Evolutionary conservation across 2,329 filamentous ascomycete species (phyloP).

Genomic region (Colletotrichum aenigma): DNA sequence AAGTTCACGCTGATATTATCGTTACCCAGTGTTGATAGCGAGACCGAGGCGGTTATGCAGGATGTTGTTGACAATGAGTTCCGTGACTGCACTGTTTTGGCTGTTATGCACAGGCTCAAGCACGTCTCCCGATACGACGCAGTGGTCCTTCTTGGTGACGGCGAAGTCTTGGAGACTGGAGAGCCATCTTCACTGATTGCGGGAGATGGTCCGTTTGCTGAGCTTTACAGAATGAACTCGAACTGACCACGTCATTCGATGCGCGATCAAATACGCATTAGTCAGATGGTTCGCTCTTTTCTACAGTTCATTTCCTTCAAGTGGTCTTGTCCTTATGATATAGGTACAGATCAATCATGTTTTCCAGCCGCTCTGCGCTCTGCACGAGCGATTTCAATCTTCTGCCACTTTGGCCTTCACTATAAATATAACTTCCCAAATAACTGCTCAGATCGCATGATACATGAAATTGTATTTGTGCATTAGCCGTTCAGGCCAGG

Average conservation of each 20-base stretch:
- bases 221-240: background rate
- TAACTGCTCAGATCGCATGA: too few species aligned
- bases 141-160: conserved; percentile 20
- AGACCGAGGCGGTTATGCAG: conserved; percentile 27
- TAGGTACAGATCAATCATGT: too few species aligned
- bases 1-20: background rate
- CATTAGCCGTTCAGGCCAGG: too few species aligned
- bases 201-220: background rate
- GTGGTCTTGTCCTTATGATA: too few species aligned
- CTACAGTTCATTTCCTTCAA: background rate
- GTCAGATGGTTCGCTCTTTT: background rate
- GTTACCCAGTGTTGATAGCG: conserved; percentile 21
- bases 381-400: too few species aligned
- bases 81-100: conserved; percentile 22
- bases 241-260: background rate
- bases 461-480: too few species aligned
- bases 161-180: background rate
- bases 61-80: conserved; percentile 26
- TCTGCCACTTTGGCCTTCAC: too few species aligned
- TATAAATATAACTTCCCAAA: too few species aligned
- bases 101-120: conserved; percentile 24
- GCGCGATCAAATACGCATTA: background rate
- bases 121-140: conserved; percentile 22
- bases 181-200: background rate
- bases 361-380: too few species aligned